phyloP scores from a whole-genome alignment of 176 grass and related monocot genomes.

The Avena eriantha region DNA sequence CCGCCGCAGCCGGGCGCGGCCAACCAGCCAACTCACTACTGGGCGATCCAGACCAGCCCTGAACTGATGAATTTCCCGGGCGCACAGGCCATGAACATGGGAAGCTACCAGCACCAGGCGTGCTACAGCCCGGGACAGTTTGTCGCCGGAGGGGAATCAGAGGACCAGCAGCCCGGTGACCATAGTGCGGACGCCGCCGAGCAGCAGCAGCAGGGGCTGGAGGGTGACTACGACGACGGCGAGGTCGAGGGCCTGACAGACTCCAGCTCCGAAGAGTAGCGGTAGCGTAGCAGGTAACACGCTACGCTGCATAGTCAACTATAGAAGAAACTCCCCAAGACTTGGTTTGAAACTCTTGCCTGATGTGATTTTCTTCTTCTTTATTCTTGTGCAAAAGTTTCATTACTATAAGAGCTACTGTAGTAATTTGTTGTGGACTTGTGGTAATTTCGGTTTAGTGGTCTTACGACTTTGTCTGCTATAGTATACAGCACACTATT shows the following conservation, averaged over 20 bases:
- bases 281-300: background rate
- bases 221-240: slow-evolving; percentile 48
- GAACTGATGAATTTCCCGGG: slow-evolving; percentile 61
- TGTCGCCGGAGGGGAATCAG: slow-evolving; percentile 36
- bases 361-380: background rate
- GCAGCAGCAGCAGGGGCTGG: slow-evolving; percentile 24
- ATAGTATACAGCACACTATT: too few species aligned
- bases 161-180: slow-evolving; percentile 21
- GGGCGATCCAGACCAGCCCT: slow-evolving; percentile 54
- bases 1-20: slow-evolving; percentile 42
- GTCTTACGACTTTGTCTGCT: too few species aligned
- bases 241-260: slow-evolving; percentile 53
- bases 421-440: background rate
- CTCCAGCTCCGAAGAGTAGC: slow-evolving; percentile 60
- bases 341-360: background rate
- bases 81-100: slow-evolving; percentile 11
- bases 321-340: slow-evolving; percentile 4
- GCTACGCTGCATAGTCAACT: background rate
- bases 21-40: slow-evolving; percentile 54
- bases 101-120: slow-evolving; percentile 31
- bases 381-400: slow-evolving; percentile 15
- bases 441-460: background rate
- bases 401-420: background rate
- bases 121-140: background rate
- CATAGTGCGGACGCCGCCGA: background rate